Conservation (phyloP, 2,329 filamentous ascomycete genomes). For the Xylariaceae sp. region DNA sequence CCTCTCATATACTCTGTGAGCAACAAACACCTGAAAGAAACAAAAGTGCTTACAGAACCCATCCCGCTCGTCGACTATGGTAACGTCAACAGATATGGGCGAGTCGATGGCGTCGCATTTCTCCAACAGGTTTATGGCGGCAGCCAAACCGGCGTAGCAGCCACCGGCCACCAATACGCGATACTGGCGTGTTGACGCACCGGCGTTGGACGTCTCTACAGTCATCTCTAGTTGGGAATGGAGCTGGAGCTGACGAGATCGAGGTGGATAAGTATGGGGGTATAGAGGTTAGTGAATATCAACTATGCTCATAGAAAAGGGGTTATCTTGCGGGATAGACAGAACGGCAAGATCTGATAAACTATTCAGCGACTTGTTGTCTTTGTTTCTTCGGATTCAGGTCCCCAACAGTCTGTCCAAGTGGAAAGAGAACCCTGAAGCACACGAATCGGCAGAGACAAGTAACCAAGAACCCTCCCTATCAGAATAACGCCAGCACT, state of each 20-base stretch:
- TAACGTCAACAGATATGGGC: slow-evolving; percentile 59
- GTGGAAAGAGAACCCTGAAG: no score
- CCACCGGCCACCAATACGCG: slow-evolving; percentile 64
- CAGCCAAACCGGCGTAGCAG: slow-evolving; percentile 65
- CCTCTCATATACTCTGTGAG: background rate
- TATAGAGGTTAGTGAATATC: background rate
- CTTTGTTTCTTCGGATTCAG: no score
- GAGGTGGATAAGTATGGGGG: slow-evolving; percentile 1
- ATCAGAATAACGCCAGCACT: no score
- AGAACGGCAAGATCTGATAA: no score
- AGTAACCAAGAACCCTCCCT: no score
- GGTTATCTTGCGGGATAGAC: no score
- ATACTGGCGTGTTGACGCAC: slow-evolving; percentile 32
- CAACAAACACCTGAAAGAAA: background rate
- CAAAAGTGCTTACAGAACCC: slow-evolving; percentile 68
- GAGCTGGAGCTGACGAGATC: slow-evolving; percentile 1
- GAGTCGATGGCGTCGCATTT: slow-evolving; percentile 48
- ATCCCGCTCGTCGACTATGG: slow-evolving; percentile 72
- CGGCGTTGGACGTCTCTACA: slow-evolving; percentile 8
- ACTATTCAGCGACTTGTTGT: no score
- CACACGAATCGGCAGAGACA: no score
- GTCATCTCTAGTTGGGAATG: slow-evolving; percentile 9
- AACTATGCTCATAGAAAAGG: slow-evolving; percentile 2
- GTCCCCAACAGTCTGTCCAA: no score
- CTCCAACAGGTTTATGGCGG: slow-evolving; percentile 62